A percentile compares a stretch with the other conserved stretches of the same genome.
Conservation (phyloP, 495 filamentous ascomycete species). For the Annulohypoxylon bovei region DNA sequence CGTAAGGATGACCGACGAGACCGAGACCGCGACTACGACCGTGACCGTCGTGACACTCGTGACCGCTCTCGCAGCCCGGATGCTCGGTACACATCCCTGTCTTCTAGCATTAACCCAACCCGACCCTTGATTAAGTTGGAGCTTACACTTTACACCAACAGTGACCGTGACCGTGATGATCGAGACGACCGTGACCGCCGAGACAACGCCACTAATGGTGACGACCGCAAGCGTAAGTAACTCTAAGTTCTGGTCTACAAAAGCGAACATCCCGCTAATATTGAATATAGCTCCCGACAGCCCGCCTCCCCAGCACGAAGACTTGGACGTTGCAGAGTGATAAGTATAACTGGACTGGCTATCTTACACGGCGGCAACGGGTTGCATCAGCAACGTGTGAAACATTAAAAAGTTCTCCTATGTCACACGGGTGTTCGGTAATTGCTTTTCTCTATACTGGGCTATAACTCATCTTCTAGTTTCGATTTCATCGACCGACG, state of each 20-base stretch:
- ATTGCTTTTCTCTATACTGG: slow-evolving; percentile 38
- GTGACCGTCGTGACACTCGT: slow-evolving; percentile 73
- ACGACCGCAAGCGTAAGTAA: slow-evolving; percentile 87
- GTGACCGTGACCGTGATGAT: slow-evolving; percentile 68
- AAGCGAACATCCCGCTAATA: slow-evolving; percentile 36
- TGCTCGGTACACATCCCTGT: slow-evolving; percentile 66
- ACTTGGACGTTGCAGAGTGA: slow-evolving; percentile 95
- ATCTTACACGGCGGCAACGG: slow-evolving; percentile 25
- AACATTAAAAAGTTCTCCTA: slow-evolving; percentile 26
- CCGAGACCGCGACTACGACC: slow-evolving; percentile 82
- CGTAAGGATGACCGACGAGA: slow-evolving; percentile 91
- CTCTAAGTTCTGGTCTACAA: slow-evolving; percentile 3
- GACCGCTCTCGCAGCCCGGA: slow-evolving; percentile 81
- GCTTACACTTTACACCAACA: slow-evolving; percentile 42
- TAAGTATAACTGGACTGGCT: slow-evolving; percentile 36
- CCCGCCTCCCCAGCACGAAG: slow-evolving; percentile 87
- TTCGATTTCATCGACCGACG: slow-evolving; percentile 45
- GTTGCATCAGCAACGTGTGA: slow-evolving; percentile 30
- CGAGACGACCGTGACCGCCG: slow-evolving; percentile 65
- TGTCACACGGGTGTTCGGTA: slow-evolving; percentile 45
- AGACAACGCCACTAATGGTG: slow-evolving; percentile 75
- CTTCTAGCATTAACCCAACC: background rate
- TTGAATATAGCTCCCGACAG: slow-evolving; percentile 69
- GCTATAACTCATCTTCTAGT: slow-evolving; percentile 48
- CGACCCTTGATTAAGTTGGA: background rate